Conservation (phyloP, 176 grass and related monocot genomes). For the Oryza nivara region DNA sequence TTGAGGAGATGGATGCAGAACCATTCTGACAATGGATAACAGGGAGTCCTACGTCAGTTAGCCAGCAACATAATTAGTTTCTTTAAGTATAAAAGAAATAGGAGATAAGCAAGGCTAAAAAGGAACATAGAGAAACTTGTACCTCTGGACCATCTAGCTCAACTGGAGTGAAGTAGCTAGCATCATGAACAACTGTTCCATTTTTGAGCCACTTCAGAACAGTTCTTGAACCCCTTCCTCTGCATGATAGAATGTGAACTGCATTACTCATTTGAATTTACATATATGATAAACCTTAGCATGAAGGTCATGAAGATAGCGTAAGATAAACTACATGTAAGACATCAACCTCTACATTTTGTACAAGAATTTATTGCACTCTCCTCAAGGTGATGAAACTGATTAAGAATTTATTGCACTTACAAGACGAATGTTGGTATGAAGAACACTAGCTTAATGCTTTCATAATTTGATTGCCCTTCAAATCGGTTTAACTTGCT, state of each 20-base stretch:
- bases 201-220: slow-evolving; percentile 62
- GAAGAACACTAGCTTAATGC: not conserved
- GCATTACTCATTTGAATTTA: slow-evolving; percentile 19
- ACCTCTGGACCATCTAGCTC: slow-evolving; percentile 75
- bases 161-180: slow-evolving; percentile 71
- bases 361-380: slow-evolving; percentile 21
- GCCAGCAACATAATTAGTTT: slow-evolving; percentile 11
- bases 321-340: not conserved
- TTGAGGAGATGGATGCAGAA: slow-evolving; percentile 51
- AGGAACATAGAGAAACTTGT: slow-evolving; percentile 18
- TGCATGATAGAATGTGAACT: slow-evolving; percentile 38
- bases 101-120: slow-evolving; percentile 6
- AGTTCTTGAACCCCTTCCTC: slow-evolving; percentile 76
- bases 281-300: not conserved
- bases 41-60: slow-evolving; percentile 59
- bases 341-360: not conserved
- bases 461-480: not conserved
- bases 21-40: slow-evolving; percentile 60
- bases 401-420: not conserved
- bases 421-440: not conserved
- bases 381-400: not conserved
- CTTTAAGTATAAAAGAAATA: not conserved
- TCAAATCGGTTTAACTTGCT: not conserved
- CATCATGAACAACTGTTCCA: slow-evolving; percentile 69
- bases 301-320: not conserved